Conservation (phyloP, 2,329 filamentous ascomycete species). For the Didymella arachidicola region DNA sequence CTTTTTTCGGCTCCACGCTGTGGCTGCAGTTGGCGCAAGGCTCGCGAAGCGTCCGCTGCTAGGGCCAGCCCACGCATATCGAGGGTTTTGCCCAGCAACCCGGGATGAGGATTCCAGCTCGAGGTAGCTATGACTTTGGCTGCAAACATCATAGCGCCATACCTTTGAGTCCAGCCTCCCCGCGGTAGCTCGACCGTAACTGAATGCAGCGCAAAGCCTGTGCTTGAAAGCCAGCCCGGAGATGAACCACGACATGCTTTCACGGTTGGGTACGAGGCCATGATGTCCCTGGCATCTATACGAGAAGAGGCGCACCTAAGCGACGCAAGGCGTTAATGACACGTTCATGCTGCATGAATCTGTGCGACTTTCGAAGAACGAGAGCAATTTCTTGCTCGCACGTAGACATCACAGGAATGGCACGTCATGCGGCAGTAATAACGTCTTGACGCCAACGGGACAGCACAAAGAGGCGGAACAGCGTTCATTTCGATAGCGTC, state of each 20-base stretch:
- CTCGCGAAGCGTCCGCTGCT: not conserved
- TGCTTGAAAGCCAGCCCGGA: slow-evolving; percentile 9
- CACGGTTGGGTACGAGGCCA: not conserved
- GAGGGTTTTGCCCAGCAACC: not conserved
- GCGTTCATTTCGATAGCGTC: slow-evolving; percentile 17
- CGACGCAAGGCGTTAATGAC: slow-evolving; percentile 15
- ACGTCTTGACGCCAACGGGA: not conserved
- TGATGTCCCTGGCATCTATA: not conserved
- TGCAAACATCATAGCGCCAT: not conserved
- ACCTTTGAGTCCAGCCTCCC: not conserved
- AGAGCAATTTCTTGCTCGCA: not conserved
- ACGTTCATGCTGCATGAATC: slow-evolving; percentile 11
- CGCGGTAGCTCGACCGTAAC: not conserved
- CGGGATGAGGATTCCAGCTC: not conserved
- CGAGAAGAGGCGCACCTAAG: slow-evolving; percentile 1
- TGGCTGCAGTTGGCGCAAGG: slow-evolving; percentile 14
- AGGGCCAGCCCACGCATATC: not conserved
- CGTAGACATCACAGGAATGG: not conserved
- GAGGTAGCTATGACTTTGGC: not conserved
- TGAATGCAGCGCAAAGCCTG: slow-evolving; percentile 5
- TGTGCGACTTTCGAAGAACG: slow-evolving; percentile 1
- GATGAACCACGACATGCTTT: slow-evolving; percentile 6
- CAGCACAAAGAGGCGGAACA: slow-evolving; percentile 7
- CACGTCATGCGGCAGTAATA: not conserved
- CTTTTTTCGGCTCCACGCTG: slow-evolving; percentile 6